These are phyloP conservation scores for Neodidymelliopsis sp. DNA, from an alignment of 2,329 filamentous ascomycete genomes.

Conservation along the genomic window DNA sequence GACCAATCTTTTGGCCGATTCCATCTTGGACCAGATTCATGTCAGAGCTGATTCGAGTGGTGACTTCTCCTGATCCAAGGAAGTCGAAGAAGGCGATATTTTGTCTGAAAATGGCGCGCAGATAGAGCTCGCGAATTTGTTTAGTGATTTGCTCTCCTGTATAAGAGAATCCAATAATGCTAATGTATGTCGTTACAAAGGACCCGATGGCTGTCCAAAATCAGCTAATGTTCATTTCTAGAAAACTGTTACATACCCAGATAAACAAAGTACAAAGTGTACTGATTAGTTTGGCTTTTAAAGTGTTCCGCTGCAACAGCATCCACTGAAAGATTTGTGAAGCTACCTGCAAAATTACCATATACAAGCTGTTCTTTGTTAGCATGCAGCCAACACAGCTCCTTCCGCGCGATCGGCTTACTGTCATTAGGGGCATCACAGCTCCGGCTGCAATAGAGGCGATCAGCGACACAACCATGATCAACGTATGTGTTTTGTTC, in stretches of 20 bases:
- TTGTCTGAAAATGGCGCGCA: constrained; percentile 62
- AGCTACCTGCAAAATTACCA: constrained; percentile 49
- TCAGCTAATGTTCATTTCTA: constrained; percentile 11
- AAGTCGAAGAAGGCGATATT: constrained; percentile 70
- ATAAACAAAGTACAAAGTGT: constrained; percentile 51
- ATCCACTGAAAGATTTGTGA: constrained; percentile 46
- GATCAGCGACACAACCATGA: constrained; percentile 63
- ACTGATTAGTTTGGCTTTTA: constrained; percentile 38
- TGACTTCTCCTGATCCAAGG: constrained; percentile 91
- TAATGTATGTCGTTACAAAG: constrained; percentile 74
- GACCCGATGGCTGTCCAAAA: constrained; percentile 34
- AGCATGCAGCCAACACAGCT: background rate
- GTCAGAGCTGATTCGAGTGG: constrained; percentile 92
- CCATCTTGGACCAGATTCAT: constrained; percentile 95
- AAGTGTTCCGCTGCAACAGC: constrained; percentile 36
- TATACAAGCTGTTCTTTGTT: constrained; percentile 41
- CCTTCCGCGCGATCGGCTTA: constrained; percentile 26
- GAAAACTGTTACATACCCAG: constrained; percentile 50
- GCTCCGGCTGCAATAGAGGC: constrained; percentile 76
- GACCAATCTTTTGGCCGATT: constrained; percentile 60
- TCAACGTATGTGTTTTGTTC: constrained; percentile 48
- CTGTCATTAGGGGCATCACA: constrained; percentile 76
- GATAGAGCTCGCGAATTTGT: constrained; percentile 64
- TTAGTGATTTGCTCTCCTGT: constrained; percentile 58
- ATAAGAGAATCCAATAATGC: constrained; percentile 88